phyloP scores from a whole-genome alignment of 2,329 filamentous ascomycete species.

The Trichoderma atrobrunneum region DNA sequence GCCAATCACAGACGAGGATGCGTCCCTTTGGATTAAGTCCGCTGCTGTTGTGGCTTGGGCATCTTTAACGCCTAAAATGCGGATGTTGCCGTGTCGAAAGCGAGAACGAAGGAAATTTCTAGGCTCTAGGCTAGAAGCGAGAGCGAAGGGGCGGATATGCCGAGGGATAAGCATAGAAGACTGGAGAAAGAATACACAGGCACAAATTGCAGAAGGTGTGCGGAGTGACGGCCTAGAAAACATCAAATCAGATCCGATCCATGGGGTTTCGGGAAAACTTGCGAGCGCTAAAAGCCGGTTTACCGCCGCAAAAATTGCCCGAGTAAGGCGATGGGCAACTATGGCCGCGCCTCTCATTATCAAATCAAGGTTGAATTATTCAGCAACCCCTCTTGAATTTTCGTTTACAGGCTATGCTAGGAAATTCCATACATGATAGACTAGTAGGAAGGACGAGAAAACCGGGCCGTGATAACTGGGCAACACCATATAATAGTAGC shows the following conservation, averaged over 20 bases:
- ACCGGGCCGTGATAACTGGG: background rate
- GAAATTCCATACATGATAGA: no score
- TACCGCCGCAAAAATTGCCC: background rate
- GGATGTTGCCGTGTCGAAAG: background rate
- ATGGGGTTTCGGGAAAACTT: background rate
- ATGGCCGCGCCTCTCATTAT: background rate
- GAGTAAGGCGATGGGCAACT: conserved; percentile 1
- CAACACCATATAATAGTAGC: background rate
- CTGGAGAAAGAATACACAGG: background rate
- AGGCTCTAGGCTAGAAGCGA: background rate
- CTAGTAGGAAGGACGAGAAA: background rate
- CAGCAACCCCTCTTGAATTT: background rate
- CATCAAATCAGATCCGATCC: background rate
- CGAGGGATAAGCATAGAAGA: background rate
- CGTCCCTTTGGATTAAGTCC: background rate
- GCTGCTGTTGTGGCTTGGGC: background rate
- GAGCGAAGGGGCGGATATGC: background rate
- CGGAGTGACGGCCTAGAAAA: no score
- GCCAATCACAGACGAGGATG: background rate
- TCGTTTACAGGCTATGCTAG: background rate
- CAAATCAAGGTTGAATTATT: background rate
- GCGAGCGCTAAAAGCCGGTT: background rate
- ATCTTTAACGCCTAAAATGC: background rate
- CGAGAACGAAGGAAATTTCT: background rate
- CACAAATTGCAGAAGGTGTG: background rate